These are phyloP conservation scores for Arthrobotrys sphaeroides DNA, from an alignment of 2,329 filamentous ascomycete species.

Conservation along the genomic window DNA sequence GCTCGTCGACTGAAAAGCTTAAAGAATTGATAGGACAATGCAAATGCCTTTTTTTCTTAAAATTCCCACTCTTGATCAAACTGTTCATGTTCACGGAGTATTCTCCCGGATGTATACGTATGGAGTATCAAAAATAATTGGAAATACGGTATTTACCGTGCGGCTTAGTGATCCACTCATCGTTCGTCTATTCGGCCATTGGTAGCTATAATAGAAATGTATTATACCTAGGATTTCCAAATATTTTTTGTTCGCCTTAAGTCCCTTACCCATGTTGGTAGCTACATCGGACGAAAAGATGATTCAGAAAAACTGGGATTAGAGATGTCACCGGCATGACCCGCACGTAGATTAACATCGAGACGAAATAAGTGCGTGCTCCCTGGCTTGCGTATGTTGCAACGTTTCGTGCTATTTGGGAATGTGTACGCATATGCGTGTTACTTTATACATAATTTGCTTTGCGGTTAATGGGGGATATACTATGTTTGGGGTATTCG, in stretches of 20 bases:
- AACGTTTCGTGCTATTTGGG: too few species aligned
- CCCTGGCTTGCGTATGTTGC: too few species aligned
- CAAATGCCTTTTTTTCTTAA: too few species aligned
- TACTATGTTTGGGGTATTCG: too few species aligned
- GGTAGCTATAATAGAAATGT: not conserved
- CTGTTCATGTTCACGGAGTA: too few species aligned
- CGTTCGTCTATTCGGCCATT: not conserved
- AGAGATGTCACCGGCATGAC: not conserved
- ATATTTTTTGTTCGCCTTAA: not conserved
- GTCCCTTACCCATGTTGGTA: not conserved
- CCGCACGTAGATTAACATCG: not conserved
- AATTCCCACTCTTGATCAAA: too few species aligned
- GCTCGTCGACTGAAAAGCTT: too few species aligned
- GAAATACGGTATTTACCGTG: not conserved
- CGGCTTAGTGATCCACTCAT: not conserved
- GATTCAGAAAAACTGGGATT: not conserved
- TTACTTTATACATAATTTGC: too few species aligned
- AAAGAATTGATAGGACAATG: not conserved
- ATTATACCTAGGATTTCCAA: not conserved
- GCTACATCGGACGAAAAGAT: slow-evolving; percentile 1
- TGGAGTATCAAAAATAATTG: too few species aligned
- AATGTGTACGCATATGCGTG: not conserved
- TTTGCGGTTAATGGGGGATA: too few species aligned
- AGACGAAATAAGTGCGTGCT: too few species aligned
- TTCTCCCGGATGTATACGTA: too few species aligned